Base-by-base conservation (phyloP, 2,329 filamentous ascomycete genomes). In the Sclerotinia trifoliorum region DNA sequence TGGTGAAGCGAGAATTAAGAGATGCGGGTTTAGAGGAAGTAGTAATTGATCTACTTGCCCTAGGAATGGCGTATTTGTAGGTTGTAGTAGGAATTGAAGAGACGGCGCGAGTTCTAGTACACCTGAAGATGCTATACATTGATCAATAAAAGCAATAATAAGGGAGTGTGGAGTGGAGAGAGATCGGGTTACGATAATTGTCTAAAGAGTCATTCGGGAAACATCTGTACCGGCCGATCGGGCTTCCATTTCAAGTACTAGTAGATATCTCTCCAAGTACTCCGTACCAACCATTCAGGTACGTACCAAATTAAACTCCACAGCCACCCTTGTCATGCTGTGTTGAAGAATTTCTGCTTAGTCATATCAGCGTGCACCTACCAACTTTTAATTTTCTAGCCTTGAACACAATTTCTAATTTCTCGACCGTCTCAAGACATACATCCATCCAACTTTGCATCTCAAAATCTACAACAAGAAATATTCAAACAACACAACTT, bases 321-420 rank as follows among this genome's bases (percentile, higher is more conserved):
- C 48, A 51, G 48, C n/a, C 48, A 51, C 48, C 48, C n/a, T 21
- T 8, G 29, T 48, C 44, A 48, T 49, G 19, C 19, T 24, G 10
- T 42, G 54, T 8, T 17, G 39, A 15, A 57, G 21, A 57, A 7
- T 15, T 3, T 24, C 8, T 15, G 60, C 60, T 62, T 62, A 62
- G 60, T 62, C 60, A 62, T 51, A 51, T 7, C 21, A 21, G 19
- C 19, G 19, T 46, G 29, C 24, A 21, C 24, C 21, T 29, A 51
- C 44, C 32, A 26, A 29, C 35, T 4, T 35, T 49, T 17, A 26
- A 55, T 46, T 63, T 63, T 67, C 56, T 29, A 54, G 48, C 56
- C 56, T 42, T 42, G 56, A 62, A 54, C 65, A 62, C 44, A 66
- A 35, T 66, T 66, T 66, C 64, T 57, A 66, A 35, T 66, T 66